A percentile compares a stretch with the other conserved stretches of the same genome.
Evolutionary conservation across 2,329 filamentous ascomycete species (phyloP).

Genomic region (Fonsecaea monophora): DNA sequence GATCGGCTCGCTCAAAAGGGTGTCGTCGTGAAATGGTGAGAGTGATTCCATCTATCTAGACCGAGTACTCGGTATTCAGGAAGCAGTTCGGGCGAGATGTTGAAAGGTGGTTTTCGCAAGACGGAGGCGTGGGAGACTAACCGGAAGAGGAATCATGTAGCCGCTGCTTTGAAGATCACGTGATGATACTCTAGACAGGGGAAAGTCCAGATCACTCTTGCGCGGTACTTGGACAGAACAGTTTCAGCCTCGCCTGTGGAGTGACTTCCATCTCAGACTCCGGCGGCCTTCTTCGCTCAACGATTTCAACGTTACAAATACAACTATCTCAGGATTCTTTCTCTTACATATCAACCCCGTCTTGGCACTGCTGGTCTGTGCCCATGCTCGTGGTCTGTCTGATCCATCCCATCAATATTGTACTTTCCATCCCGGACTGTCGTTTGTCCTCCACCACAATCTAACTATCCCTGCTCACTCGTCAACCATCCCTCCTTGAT

Average conservation of each 20-base stretch:
- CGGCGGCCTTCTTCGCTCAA: background rate
- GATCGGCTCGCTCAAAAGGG: background rate
- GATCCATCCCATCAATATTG: background rate
- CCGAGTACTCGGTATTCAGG: no score
- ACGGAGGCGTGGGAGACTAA: background rate
- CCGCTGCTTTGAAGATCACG: background rate
- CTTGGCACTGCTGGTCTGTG: background rate
- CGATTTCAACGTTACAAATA: background rate
- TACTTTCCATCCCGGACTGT: background rate
- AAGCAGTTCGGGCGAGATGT: background rate
- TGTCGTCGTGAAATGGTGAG: background rate
- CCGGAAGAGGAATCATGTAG: background rate
- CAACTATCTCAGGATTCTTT: background rate
- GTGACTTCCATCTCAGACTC: background rate
- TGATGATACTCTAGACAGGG: background rate
- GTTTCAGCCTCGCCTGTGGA: background rate
- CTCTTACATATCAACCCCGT: background rate
- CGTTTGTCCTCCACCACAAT: background rate
- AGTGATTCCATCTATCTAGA: background rate
- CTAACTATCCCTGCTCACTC: background rate
- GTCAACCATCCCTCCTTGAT: background rate
- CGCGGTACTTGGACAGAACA: no score
- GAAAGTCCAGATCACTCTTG: no score
- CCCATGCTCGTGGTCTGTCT: background rate
- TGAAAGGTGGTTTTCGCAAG: slow-evolving; percentile 9